Percentiles rank a stretch among this genome's conserved stretches.
Conservation (phyloP, 2,329 filamentous ascomycete genomes). For the Zymoseptoria tritici region DNA sequence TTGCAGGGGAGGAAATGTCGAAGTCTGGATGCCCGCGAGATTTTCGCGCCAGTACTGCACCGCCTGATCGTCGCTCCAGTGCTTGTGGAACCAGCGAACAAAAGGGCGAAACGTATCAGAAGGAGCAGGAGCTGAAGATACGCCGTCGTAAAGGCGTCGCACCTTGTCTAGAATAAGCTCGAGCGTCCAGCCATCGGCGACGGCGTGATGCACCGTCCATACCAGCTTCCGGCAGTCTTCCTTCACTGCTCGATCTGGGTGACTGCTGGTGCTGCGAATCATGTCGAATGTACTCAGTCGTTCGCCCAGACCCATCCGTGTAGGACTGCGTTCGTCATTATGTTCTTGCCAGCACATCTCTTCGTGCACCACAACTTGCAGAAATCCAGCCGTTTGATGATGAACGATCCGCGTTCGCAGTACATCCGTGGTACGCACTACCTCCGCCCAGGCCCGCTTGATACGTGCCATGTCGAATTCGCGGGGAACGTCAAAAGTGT, state of each 20-base stretch:
- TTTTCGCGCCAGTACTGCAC: constrained; percentile 30
- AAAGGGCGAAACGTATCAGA: constrained; percentile 31
- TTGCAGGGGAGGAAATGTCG: constrained; percentile 28
- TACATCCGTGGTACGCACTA: constrained; percentile 28
- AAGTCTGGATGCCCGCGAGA: constrained; percentile 24
- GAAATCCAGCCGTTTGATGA: constrained; percentile 5
- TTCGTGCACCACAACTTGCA: constrained; percentile 22
- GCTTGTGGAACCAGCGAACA: constrained; percentile 11
- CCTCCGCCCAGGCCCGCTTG: constrained; percentile 32
- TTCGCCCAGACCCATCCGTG: too few relatives aligned
- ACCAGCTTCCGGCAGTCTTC: constrained; percentile 17
- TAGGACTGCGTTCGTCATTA: too few relatives aligned
- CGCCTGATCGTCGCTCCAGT: constrained; percentile 18
- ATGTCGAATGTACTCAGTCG: too few relatives aligned
- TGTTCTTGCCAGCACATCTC: background rate
- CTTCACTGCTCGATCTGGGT: too few relatives aligned
- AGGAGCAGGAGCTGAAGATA: constrained; percentile 1
- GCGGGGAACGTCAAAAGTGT: background rate
- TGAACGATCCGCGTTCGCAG: constrained; percentile 30
- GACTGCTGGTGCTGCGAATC: too few relatives aligned
- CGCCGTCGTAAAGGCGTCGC: background rate
- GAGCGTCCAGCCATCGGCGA: constrained; percentile 36
- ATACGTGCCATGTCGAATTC: constrained; percentile 29
- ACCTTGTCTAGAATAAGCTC: constrained; percentile 30
- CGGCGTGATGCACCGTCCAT: constrained; percentile 32